Conservation (phyloP, 2,329 filamentous ascomycete species). For the Kalaharituber pfeilii region DNA sequence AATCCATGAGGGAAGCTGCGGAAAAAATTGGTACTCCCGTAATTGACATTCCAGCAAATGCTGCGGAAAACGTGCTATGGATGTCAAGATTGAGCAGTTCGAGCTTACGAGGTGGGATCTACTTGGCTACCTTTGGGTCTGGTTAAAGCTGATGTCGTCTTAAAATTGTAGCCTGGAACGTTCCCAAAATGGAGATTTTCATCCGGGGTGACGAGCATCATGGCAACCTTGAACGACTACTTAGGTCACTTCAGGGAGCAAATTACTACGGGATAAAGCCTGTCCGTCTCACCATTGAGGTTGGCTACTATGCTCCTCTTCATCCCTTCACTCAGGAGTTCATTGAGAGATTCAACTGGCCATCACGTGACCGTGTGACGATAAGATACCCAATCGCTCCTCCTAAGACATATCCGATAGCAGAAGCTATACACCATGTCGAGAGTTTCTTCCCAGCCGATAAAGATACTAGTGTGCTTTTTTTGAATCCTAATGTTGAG, state of each 20-base stretch:
- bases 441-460: slow-evolving; percentile 74
- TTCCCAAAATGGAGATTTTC: slow-evolving; percentile 61
- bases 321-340: slow-evolving; percentile 48
- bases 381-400: slow-evolving; percentile 55
- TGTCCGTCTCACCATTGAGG: slow-evolving; percentile 68
- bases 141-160: slow-evolving; percentile 2
- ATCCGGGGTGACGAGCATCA: slow-evolving; percentile 58
- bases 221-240: slow-evolving; percentile 56
- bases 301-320: slow-evolving; percentile 44
- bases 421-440: slow-evolving; percentile 57
- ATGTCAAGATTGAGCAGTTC: slow-evolving; percentile 57
- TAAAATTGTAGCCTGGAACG: slow-evolving; percentile 50
- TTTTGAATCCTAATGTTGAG: slow-evolving; percentile 67
- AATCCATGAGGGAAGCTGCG: slow-evolving; percentile 41
- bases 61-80: slow-evolving; percentile 52
- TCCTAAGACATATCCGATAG: slow-evolving; percentile 41
- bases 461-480: slow-evolving; percentile 47
- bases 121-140: slow-evolving; percentile 6
- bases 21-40: slow-evolving; percentile 40
- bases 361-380: slow-evolving; percentile 43
- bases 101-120: slow-evolving; percentile 43
- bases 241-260: slow-evolving; percentile 56
- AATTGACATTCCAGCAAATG: slow-evolving; percentile 53
- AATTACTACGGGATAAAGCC: slow-evolving; percentile 54
- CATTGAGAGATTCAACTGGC: slow-evolving; percentile 50